phyloP scores from a whole-genome alignment of 1,284 basidiomycete genomes.

The Austropuccinia psidii region DNA sequence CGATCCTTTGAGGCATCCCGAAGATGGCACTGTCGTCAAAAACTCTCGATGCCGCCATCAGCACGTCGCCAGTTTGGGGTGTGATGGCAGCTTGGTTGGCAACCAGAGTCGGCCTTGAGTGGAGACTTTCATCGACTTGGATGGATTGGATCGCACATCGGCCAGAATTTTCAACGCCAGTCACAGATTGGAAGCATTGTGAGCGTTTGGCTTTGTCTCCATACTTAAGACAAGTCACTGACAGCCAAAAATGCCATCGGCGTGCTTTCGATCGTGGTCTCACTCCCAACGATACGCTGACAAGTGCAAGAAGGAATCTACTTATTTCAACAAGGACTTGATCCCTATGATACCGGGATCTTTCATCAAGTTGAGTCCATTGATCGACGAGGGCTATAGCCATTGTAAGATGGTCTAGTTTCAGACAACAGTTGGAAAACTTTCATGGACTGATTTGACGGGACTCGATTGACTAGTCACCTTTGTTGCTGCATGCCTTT shows the following conservation, averaged over 20 bases:
- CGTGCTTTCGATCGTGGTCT: background rate
- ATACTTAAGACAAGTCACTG: background rate
- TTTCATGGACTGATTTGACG: background rate
- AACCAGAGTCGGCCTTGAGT: background rate
- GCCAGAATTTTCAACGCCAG: constrained; percentile 6
- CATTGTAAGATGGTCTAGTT: constrained; percentile 23
- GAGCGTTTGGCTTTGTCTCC: background rate
- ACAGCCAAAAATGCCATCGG: too few species aligned
- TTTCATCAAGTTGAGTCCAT: constrained; percentile 65
- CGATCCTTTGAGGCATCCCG: too few species aligned
- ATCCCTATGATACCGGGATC: constrained; percentile 75
- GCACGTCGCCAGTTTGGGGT: background rate
- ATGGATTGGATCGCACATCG: background rate
- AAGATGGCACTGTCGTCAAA: too few species aligned
- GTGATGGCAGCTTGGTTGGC: background rate
- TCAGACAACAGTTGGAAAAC: constrained; percentile 34
- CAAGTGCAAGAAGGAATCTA: constrained; percentile 79
- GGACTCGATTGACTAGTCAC: constrained; percentile 56
- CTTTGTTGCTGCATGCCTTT: constrained; percentile 73
- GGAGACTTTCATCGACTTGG: background rate
- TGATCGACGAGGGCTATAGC: background rate
- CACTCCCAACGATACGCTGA: background rate
- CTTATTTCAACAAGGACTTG: constrained; percentile 61
- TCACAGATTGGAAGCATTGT: constrained; percentile 11
- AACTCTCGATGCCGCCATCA: too few species aligned